These are phyloP conservation scores for Catenaria anguillulae DNA, from an alignment of 371 early-diverging fungal species.

Conservation along the genomic window DNA sequence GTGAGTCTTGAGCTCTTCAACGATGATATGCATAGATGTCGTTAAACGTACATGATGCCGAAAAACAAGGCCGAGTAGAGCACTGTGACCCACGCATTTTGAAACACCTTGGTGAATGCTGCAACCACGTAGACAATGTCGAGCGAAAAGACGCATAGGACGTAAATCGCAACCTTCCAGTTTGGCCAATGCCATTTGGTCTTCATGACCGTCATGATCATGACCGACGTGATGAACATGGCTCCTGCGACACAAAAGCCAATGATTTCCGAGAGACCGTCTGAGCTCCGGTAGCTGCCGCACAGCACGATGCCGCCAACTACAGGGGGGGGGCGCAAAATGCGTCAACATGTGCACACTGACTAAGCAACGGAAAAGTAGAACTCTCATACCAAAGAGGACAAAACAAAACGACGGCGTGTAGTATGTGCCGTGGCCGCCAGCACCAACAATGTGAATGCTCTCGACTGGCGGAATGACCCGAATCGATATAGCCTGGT, in stretches of 20 bases:
- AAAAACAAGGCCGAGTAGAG: background rate
- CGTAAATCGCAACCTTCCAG: background rate
- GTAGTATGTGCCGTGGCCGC: background rate
- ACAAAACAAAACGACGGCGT: background rate
- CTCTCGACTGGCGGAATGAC: background rate
- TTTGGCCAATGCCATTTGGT: background rate
- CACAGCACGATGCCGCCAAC: background rate
- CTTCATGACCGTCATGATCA: background rate
- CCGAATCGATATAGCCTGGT: background rate
- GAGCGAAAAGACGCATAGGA: background rate
- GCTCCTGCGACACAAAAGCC: conserved; percentile 2
- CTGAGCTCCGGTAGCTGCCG: background rate
- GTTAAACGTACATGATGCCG: conserved; percentile 1
- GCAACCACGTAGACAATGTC: background rate
- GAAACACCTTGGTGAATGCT: background rate
- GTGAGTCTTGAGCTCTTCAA: too few species aligned
- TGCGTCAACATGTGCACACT: too few species aligned
- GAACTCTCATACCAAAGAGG: too few species aligned
- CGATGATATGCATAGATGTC: too few species aligned
- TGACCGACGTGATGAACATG: conserved; percentile 1
- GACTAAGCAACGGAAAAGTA: too few species aligned
- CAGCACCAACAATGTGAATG: background rate
- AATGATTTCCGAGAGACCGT: background rate
- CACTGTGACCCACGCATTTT: conserved; percentile 1
- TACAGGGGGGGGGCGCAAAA: too few species aligned